These are phyloP conservation scores for Adansonia digitata DNA, from an alignment of 345 rosid species.

Conservation along the genomic window DNA sequence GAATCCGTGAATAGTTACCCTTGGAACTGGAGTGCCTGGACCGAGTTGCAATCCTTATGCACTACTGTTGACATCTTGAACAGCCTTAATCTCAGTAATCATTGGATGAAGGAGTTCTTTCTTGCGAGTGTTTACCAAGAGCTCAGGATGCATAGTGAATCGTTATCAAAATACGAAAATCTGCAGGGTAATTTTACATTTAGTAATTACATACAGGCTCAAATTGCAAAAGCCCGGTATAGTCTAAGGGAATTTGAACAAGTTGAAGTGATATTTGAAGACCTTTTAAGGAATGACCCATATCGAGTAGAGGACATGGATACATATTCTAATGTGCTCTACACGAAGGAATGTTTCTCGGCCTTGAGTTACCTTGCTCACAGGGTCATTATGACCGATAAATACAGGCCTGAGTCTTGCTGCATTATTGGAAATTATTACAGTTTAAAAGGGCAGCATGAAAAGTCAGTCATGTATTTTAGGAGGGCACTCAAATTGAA, in stretches of 20 bases:
- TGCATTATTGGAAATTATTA: constrained; percentile 95
- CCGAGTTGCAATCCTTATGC: constrained; percentile 79
- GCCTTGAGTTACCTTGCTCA: constrained; percentile 93
- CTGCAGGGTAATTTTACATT: constrained; percentile 67
- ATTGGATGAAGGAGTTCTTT: constrained; percentile 98
- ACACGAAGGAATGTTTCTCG: constrained; percentile 86
- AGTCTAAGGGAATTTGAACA: constrained; percentile 89
- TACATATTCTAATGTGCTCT: constrained; percentile 90
- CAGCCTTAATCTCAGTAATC: constrained; percentile 65
- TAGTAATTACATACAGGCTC: constrained; percentile 90
- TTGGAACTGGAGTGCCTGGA: constrained; percentile 99
- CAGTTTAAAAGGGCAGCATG: constrained; percentile 95
- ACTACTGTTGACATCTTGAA: constrained; percentile 63
- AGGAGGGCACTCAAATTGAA: constrained; percentile 94
- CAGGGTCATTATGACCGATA: constrained; percentile 78
- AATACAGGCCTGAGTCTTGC: constrained; percentile 94
- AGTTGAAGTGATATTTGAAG: constrained; percentile 93
- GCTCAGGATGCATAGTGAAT: constrained; percentile 81
- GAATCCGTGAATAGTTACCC: constrained; percentile 94
- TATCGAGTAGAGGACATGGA: constrained; percentile 95
- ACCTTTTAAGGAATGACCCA: constrained; percentile 75
- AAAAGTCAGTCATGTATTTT: constrained; percentile 86
- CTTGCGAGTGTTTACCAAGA: constrained; percentile 82
- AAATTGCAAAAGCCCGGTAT: constrained; percentile 88
- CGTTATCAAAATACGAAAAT: constrained; percentile 65